A percentile compares a stretch with the other conserved stretches of the same genome.
Conservation (phyloP, 2,329 filamentous ascomycete species). For the Elsinoe arachidis region DNA sequence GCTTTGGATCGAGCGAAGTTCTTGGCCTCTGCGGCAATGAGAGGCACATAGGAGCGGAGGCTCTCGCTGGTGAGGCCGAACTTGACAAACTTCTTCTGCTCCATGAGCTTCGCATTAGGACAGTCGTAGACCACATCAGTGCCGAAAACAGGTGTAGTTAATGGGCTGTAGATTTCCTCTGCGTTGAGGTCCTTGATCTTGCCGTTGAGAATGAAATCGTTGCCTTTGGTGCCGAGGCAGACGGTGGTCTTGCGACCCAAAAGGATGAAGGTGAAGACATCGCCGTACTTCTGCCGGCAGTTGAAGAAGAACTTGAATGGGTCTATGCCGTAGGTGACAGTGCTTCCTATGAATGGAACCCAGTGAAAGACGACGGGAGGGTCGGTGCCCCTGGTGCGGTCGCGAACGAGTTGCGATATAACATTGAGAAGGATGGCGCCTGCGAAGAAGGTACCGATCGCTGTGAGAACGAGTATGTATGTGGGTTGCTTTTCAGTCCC, state of each 20-base stretch:
- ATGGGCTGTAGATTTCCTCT: constrained; percentile 78
- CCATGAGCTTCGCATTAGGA: constrained; percentile 86
- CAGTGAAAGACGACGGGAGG: constrained; percentile 56
- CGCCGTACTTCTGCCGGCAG: constrained; percentile 72
- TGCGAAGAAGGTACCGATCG: constrained; percentile 40
- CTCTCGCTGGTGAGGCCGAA: constrained; percentile 67
- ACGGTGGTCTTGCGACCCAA: constrained; percentile 86
- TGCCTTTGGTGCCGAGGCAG: constrained; percentile 70
- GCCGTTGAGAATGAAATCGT: constrained; percentile 86
- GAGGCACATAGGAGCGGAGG: constrained; percentile 66
- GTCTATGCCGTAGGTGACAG: constrained; percentile 89
- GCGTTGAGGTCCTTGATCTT: constrained; percentile 84
- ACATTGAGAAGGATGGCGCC: constrained; percentile 68
- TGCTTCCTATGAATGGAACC: constrained; percentile 73
- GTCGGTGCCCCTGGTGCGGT: constrained; percentile 58
- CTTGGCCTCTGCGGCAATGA: constrained; percentile 67
- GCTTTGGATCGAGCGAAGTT: constrained; percentile 52
- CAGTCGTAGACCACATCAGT: constrained; percentile 85
- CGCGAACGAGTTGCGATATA: constrained; percentile 64
- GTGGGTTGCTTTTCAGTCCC: constrained; percentile 18
- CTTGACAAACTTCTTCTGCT: constrained; percentile 94
- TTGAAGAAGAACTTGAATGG: constrained; percentile 76
- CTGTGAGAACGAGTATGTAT: constrained; percentile 38
- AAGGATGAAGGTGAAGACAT: constrained; percentile 82
- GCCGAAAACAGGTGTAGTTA: constrained; percentile 66